A percentile compares a stretch with the other conserved stretches of the same genome.
Conservation (phyloP, 1,284 basidiomycete genomes). For the Limonomyces culmigenus region DNA sequence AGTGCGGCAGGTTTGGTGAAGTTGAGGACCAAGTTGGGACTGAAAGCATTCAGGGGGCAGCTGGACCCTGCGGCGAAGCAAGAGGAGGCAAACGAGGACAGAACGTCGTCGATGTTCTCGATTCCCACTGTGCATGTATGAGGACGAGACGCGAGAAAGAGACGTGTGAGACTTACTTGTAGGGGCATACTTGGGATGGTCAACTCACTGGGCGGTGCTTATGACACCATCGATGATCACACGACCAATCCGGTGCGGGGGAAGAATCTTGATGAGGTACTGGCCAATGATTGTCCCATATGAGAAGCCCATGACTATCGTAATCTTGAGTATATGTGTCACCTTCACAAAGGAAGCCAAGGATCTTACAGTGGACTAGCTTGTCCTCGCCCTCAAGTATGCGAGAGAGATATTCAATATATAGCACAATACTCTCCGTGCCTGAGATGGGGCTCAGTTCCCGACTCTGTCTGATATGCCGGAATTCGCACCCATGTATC, state of each 20-base stretch:
- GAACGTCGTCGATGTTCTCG: constrained; percentile 2
- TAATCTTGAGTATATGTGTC: not conserved
- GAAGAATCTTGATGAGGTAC: constrained; percentile 3
- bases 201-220: constrained; percentile 1
- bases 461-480: not conserved
- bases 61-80: not conserved
- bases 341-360: no score
- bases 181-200: not conserved
- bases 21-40: not conserved
- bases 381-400: constrained; percentile 1
- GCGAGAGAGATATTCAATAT: constrained; percentile 1
- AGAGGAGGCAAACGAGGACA: constrained; percentile 1
- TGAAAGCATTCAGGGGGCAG: not conserved
- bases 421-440: constrained; percentile 1
- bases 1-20: not conserved
- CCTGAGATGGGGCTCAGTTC: not conserved
- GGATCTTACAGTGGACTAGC: not conserved
- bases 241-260: constrained; percentile 1
- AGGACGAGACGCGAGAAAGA: no score
- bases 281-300: constrained; percentile 4
- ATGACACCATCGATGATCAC: constrained; percentile 3
- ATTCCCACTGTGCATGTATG: constrained; percentile 1
- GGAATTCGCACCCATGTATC: constrained; percentile 1
- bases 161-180: not conserved
- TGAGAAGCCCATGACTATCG: constrained; percentile 3